Percentiles rank a stretch among this genome's conserved stretches.
These are phyloP conservation scores for Myxozyma sirexii DNA, from an alignment of 805 yeast species.

Conservation along the genomic window DNA sequence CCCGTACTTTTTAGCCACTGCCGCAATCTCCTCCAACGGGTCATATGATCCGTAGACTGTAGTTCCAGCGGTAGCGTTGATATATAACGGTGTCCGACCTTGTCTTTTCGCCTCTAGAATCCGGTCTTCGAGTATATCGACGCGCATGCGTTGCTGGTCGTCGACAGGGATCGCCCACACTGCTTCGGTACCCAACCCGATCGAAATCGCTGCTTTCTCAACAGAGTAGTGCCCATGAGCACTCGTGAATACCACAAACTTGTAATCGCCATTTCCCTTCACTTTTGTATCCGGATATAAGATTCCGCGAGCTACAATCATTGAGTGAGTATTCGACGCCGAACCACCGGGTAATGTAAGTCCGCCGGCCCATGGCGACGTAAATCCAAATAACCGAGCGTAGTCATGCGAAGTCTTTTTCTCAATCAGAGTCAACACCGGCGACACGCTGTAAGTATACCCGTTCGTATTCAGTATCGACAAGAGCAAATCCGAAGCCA, in stretches of 20 bases:
- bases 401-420: slow-evolving; percentile 67
- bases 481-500: slow-evolving; percentile 68
- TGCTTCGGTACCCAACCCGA: slow-evolving; percentile 66
- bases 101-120: slow-evolving; percentile 50
- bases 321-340: slow-evolving; percentile 77
- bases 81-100: slow-evolving; percentile 73
- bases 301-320: slow-evolving; percentile 73
- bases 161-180: slow-evolving; percentile 67
- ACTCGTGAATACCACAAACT: slow-evolving; percentile 72
- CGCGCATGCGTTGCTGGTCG: slow-evolving; percentile 59
- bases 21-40: slow-evolving; percentile 58
- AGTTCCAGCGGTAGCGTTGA: slow-evolving; percentile 86
- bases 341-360: slow-evolving; percentile 86
- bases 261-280: slow-evolving; percentile 55
- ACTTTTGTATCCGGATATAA: slow-evolving; percentile 69
- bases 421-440: slow-evolving; percentile 75
- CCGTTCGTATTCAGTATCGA: slow-evolving; percentile 78
- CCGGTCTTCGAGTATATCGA: slow-evolving; percentile 49
- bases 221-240: slow-evolving; percentile 71
- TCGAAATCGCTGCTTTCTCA: slow-evolving; percentile 75
- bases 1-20: slow-evolving; percentile 55
- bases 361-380: slow-evolving; percentile 66
- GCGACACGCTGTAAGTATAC: slow-evolving; percentile 77
- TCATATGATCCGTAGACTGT: slow-evolving; percentile 87
- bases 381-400: slow-evolving; percentile 66